Evolutionary conservation across 108 stramenopile species (phyloP).

Genomic region (Pseudonitzschia multiseries): DNA sequence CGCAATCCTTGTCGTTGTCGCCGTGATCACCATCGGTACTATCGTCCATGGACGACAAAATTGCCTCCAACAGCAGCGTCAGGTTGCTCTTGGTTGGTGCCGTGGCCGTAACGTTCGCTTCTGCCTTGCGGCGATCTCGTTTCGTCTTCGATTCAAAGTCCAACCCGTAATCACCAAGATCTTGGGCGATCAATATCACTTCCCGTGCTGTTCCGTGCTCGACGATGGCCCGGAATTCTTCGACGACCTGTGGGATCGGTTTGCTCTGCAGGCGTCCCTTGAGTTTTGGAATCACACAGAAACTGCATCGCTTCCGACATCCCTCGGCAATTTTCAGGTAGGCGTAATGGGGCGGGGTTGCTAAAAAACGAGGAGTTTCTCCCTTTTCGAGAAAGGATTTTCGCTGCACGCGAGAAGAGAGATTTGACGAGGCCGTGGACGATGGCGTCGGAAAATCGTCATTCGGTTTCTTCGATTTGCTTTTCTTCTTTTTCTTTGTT

Average conservation of each 20-base stretch:
- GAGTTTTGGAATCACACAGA: conserved; percentile 55
- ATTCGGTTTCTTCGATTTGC: neutral
- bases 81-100: conserved; percentile 13
- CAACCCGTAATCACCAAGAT: conserved; percentile 46
- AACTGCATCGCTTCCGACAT: conserved; percentile 43
- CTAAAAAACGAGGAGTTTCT: conserved; percentile 43
- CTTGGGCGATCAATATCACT: conserved; percentile 53
- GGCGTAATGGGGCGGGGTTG: conserved; percentile 48
- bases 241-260: conserved; percentile 37
- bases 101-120: neutral
- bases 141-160: conserved; percentile 9
- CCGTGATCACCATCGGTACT: conserved; percentile 3
- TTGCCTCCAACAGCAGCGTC: conserved; percentile 25
- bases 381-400: conserved; percentile 40
- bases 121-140: neutral
- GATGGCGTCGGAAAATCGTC: neutral
- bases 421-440: neutral
- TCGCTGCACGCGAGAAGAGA: conserved; percentile 18
- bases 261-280: conserved; percentile 51
- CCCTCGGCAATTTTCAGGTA: conserved; percentile 54
- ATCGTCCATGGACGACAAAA: conserved; percentile 21
- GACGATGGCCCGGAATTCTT: conserved; percentile 39
- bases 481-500: neutral
- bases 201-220: conserved; percentile 37
- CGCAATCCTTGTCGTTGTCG: conserved; percentile 7